Percentiles rank a stretch among this genome's conserved stretches.
Conservation (phyloP, 2,329 filamentous ascomycete species). For the Fusarium marasasianum region DNA sequence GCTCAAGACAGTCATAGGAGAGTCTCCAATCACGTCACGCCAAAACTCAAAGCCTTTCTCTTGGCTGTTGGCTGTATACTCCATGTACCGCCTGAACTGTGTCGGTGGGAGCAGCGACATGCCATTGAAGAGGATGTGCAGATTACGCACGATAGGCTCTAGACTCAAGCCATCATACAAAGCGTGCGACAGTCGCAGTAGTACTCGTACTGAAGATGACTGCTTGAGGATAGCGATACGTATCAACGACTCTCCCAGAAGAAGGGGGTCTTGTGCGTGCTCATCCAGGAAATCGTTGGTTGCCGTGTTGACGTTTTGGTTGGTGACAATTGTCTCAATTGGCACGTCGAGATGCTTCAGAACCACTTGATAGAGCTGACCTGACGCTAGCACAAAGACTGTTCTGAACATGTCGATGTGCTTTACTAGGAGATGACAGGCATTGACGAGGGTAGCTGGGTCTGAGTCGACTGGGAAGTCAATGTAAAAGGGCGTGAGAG, state of each 20-base stretch:
- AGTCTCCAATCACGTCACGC: neutral
- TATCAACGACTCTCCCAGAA: neutral
- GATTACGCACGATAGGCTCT: conserved; percentile 21
- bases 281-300: neutral
- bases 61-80: neutral
- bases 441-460: neutral
- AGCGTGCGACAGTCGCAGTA: conserved; percentile 34
- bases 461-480: neutral
- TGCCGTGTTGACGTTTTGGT: neutral
- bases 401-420: conserved; percentile 19
- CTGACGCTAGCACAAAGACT: neutral
- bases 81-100: conserved; percentile 31
- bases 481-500: neutral
- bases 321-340: neutral
- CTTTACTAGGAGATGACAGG: neutral
- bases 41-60: neutral
- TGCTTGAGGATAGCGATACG: conserved; percentile 9
- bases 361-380: conserved; percentile 4
- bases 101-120: conserved; percentile 8
- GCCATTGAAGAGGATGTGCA: conserved; percentile 25
- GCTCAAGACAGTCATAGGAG: conserved; percentile 2
- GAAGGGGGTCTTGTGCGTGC: neutral
- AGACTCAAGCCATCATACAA: conserved; percentile 39
- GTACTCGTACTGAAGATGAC: conserved; percentile 3
- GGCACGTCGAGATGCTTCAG: neutral